Base-by-base conservation (phyloP, 2,329 filamentous ascomycete species). In the Lecanicillium sp. region DNA sequence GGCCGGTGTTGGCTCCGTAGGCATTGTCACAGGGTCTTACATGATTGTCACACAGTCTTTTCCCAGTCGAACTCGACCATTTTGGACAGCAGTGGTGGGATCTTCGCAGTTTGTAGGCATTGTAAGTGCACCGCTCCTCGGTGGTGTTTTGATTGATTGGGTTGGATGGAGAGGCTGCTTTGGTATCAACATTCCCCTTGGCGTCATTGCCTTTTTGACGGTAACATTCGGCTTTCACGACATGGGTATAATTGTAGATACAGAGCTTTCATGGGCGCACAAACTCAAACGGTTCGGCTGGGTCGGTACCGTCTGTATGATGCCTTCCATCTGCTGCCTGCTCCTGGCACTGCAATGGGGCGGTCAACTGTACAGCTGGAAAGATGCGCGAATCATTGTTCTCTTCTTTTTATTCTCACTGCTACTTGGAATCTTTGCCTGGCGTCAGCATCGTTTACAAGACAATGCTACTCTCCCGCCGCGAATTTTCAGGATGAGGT, bases 1-100 rank as follows among this genome's bases (percentile, higher is more conserved):
- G 3, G 69, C 74, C 0, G 75, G 75, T 0, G 44, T 68, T 0
- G 75, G 75, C 2, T 62, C 60, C 1, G 63, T 73, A 2, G 75
- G 68, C 0, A 45, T 78, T 3, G 60, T 66, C 40, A 72, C 65
- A n/a, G 74, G 75, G 0, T 58, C 59, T 4, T 54, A 77, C 44
- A 74, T 62, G 4, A 72, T 77, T 27, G 59, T 75, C 29, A 60
- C 63, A 0, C 64, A 52, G 9, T 49, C 57, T 28, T 49, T 60
- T 41, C 49, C 58, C 1, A 48, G 71, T 3, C 51, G 62, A 5
- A 65, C 67, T 39, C 56, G 69, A 42, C 64, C 61, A 1, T 36
- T 40, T 8, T 35, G 39, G 22, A 25, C 22, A 25, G 11, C 16
- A 8, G 39, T 9, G 50, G 50, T 4, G n/a, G 51, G 3, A 45